A percentile compares a stretch with the other conserved stretches of the same genome.
phyloP scores from a whole-genome alignment of 371 early-diverging fungal species.

The Phascolomyces articulosus region DNA sequence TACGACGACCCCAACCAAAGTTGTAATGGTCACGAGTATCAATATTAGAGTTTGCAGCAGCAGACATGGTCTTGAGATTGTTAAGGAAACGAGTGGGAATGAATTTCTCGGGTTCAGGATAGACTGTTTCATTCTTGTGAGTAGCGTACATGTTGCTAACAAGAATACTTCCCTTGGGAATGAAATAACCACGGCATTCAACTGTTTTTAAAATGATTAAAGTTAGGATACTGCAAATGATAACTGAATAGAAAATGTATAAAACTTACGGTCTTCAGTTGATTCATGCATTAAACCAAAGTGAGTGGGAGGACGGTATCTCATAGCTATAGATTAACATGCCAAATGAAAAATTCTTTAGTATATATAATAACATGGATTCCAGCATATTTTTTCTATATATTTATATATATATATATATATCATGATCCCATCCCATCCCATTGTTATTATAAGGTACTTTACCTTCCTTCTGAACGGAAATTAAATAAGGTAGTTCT shows the following conservation, averaged over 20 bases:
- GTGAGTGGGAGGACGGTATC: slow-evolving; percentile 17
- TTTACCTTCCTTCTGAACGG: slow-evolving; percentile 28
- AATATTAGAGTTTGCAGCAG: slow-evolving; percentile 13
- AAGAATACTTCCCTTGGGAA: slow-evolving; percentile 39
- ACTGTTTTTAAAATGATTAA: slow-evolving; percentile 4
- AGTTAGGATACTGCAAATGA: not conserved
- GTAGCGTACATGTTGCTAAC: slow-evolving; percentile 25
- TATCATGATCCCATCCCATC: no score
- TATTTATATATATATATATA: no score
- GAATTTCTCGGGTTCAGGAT: slow-evolving; percentile 19
- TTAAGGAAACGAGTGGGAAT: slow-evolving; percentile 28
- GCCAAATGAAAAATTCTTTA: no score
- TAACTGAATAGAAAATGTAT: no score
- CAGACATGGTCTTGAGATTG: slow-evolving; percentile 16
- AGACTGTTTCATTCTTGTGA: slow-evolving; percentile 17
- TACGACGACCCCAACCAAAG: slow-evolving; percentile 23
- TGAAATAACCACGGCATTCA: slow-evolving; percentile 27
- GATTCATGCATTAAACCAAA: slow-evolving; percentile 24
- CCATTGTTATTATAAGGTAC: no score
- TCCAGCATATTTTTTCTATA: no score
- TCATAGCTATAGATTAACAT: no score
- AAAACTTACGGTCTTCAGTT: slow-evolving; percentile 24
- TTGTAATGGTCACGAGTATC: slow-evolving; percentile 20
- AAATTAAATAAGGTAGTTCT: slow-evolving; percentile 19
- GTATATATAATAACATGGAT: no score